Evolutionary conservation across 1,139 yeast species (phyloP).

Genomic region (Suhomyces bolitotheri): DNA sequence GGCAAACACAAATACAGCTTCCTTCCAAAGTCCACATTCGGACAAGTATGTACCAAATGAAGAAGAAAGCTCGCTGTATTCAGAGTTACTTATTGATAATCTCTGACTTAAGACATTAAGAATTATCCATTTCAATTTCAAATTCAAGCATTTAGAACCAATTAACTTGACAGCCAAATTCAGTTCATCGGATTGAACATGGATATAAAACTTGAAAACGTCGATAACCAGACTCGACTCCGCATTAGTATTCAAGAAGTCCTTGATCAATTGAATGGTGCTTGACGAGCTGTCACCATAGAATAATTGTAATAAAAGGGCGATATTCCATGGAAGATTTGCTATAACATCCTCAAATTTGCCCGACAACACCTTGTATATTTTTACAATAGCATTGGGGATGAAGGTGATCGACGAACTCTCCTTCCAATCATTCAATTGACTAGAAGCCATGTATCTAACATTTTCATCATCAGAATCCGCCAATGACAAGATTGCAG

Average conservation of each 20-base stretch:
- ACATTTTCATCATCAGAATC: constrained; percentile 69
- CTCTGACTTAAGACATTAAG: constrained; percentile 39
- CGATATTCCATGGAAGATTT: constrained; percentile 66
- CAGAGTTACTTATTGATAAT: neutral
- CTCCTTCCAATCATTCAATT: constrained; percentile 64
- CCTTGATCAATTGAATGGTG: constrained; percentile 40
- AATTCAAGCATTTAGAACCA: constrained; percentile 21
- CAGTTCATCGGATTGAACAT: constrained; percentile 4
- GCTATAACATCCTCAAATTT: constrained; percentile 39
- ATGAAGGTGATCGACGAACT: constrained; percentile 42
- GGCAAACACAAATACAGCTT: constrained; percentile 60
- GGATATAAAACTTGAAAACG: constrained; percentile 25
- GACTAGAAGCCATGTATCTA: constrained; percentile 54
- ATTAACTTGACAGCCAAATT: constrained; percentile 9
- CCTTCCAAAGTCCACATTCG: constrained; percentile 50
- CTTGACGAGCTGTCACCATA: constrained; percentile 55
- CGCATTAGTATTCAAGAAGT: constrained; percentile 14
- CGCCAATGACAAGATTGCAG: constrained; percentile 66
- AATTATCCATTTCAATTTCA: constrained; percentile 56
- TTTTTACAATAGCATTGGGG: constrained; percentile 54
- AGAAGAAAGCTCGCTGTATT: constrained; percentile 44
- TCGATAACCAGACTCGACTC: constrained; percentile 20
- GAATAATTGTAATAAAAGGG: constrained; percentile 57
- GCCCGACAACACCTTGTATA: constrained; percentile 70
- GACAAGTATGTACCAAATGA: constrained; percentile 57